Base-by-base conservation (phyloP, 2,329 filamentous ascomycete genomes). In the Fusarium newnesense region DNA sequence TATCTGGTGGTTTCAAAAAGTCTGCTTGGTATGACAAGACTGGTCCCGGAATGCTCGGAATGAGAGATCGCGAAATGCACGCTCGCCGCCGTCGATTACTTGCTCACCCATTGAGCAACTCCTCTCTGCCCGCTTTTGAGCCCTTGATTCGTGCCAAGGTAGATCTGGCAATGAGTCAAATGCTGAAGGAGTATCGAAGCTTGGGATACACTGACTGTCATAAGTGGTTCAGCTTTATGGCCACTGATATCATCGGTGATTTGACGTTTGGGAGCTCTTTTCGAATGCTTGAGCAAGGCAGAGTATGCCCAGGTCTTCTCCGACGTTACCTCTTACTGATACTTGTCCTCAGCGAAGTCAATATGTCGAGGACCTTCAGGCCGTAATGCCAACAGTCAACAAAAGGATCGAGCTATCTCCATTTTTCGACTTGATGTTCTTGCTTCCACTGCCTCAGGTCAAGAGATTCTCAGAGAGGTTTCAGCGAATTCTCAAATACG, bases 141-240 rank as follows among this genome's bases (percentile, higher is more conserved):
- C 30, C 37, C 15, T 24, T 64, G 13, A 30, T 61, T 1, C 9
- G n/a, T 30, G 56, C 30, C 8, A 53, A 64, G 15, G 44, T 53
- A 0, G 46, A 64, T 19, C 40, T 61, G 18, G 26, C 62, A 4
- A 61, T 64, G 56, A 10, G 21, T 6, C 46, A 52, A 24, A 64
- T 64, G 44, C 24, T 44, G 8, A 30, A 24, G 2, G 62, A 64
- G 18, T 24, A 61, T 34, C 30, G 1, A 13, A n/a, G 28, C 5
- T 12, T 61, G 4, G 62, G 62, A 24, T 44, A 43, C 8, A 5
- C 47, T 34, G 30, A 50, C 21, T 50, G 30, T 3, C 32, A 49
- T 18, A 67, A 64, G 3, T 67, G 64, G 64, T 64, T 57, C 26
- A 43, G 49, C 13, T 50, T 67, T 11, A 67, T 67, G 64, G 49